Evolutionary conservation across 805 yeast genomes (phyloP).

Genomic region (Kluyveromyces nonfermentans): DNA sequence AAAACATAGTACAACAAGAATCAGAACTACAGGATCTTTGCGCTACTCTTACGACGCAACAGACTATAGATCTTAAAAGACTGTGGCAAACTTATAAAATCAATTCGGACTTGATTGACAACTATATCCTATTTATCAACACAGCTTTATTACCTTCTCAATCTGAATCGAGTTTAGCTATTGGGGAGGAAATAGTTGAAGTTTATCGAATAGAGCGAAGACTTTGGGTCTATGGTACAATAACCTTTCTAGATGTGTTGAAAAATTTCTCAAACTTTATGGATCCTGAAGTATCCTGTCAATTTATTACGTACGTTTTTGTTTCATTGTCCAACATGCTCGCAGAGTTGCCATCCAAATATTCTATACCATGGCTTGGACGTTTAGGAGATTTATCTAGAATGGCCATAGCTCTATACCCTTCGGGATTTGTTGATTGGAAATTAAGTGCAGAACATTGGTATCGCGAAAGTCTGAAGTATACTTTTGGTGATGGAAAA

Average conservation of each 20-base stretch:
- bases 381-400: constrained; percentile 77
- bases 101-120: constrained; percentile 55
- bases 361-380: constrained; percentile 56
- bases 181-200: constrained; percentile 66
- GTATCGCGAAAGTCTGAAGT: constrained; percentile 66
- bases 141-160: constrained; percentile 66
- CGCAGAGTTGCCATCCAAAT: constrained; percentile 29
- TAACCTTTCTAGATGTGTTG: constrained; percentile 67
- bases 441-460: constrained; percentile 73
- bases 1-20: constrained; percentile 57
- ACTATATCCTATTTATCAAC: constrained; percentile 61
- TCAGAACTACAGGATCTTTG: constrained; percentile 64
- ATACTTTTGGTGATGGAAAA: constrained; percentile 77
- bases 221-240: constrained; percentile 81
- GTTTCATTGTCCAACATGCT: constrained; percentile 37
- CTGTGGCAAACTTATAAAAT: constrained; percentile 65
- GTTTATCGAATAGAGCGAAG: constrained; percentile 70
- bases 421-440: constrained; percentile 79
- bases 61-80: constrained; percentile 48
- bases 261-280: constrained; percentile 66
- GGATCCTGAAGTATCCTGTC: constrained; percentile 70
- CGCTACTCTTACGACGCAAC: constrained; percentile 47
- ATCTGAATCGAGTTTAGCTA: constrained; percentile 33
- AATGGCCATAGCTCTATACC: constrained; percentile 80
- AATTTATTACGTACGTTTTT: constrained; percentile 65